Percentiles rank a stretch among this genome's conserved stretches.
These are phyloP conservation scores for Herpotrichia juniperi DNA, from an alignment of 2,329 filamentous ascomycete genomes.

Conservation along the genomic window DNA sequence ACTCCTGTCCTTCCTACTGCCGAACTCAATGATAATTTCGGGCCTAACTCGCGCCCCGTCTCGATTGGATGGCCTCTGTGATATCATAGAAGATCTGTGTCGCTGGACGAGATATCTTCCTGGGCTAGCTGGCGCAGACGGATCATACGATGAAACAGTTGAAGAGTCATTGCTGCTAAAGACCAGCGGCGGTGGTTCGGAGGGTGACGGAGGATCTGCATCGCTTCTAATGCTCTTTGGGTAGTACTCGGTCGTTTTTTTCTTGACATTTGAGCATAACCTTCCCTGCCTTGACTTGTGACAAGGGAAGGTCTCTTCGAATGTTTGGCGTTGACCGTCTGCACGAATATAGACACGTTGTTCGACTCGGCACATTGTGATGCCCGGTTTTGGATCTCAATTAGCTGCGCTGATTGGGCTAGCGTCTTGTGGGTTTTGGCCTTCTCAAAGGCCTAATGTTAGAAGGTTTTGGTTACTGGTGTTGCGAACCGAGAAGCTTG, in stretches of 20 bases:
- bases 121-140: slow-evolving; percentile 32
- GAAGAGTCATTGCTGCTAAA: slow-evolving; percentile 35
- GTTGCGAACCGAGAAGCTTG: too few relatives aligned
- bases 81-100: slow-evolving; percentile 32
- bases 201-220: too few relatives aligned
- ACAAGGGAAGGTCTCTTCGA: slow-evolving; percentile 30
- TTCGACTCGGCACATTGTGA: slow-evolving; percentile 40
- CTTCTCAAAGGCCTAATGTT: too few relatives aligned
- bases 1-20: slow-evolving; percentile 30
- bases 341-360: slow-evolving; percentile 31
- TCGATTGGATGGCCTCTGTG: slow-evolving; percentile 26
- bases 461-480: too few relatives aligned
- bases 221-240: too few relatives aligned
- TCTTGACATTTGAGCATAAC: slow-evolving; percentile 32
- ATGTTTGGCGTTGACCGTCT: slow-evolving; percentile 30
- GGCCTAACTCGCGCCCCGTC: slow-evolving; percentile 27
- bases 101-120: slow-evolving; percentile 29
- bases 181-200: too few relatives aligned
- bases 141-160: slow-evolving; percentile 32
- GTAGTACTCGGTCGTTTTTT: slow-evolving; percentile 28
- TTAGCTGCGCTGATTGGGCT: too few relatives aligned
- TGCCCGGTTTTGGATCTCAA: background rate
- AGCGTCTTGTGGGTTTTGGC: too few relatives aligned
- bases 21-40: slow-evolving; percentile 33
- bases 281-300: slow-evolving; percentile 24